Evolutionary conservation across 2,329 filamentous ascomycete genomes (phyloP).

Genomic region (Fusarium papillatum): DNA sequence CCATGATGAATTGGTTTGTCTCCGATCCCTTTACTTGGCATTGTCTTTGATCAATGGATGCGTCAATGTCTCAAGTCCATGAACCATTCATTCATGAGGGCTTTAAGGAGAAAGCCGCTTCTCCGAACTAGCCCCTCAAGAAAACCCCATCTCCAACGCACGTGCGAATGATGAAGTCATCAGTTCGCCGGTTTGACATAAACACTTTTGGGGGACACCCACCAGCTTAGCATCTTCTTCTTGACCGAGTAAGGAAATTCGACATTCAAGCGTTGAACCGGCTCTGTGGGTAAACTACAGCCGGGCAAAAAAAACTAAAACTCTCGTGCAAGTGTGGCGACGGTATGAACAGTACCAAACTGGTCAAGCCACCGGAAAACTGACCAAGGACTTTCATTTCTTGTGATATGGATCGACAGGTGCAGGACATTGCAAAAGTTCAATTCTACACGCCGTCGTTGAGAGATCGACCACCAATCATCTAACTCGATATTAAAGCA

Average conservation of each 20-base stretch:
- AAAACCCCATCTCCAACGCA: conserved; percentile 12
- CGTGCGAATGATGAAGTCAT: conserved; percentile 32
- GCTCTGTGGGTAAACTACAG: conserved; percentile 5
- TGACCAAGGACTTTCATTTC: not conserved
- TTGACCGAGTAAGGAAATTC: not conserved
- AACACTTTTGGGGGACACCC: not conserved
- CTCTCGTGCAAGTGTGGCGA: not conserved
- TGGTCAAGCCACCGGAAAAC: not conserved
- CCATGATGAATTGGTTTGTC: conserved; percentile 16
- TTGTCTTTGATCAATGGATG: not conserved
- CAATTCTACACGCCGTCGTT: not conserved
- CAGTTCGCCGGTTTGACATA: conserved; percentile 6
- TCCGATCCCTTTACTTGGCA: not conserved
- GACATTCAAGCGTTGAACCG: conserved; percentile 10
- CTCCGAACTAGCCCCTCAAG: conserved; percentile 8
- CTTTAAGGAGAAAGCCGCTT: conserved; percentile 14
- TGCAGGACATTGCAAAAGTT: not conserved
- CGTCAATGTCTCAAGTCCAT: conserved; percentile 12
- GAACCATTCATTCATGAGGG: conserved; percentile 7
- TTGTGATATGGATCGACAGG: not conserved
- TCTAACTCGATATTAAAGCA: not conserved
- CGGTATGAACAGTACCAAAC: not conserved
- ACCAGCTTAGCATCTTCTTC: not conserved
- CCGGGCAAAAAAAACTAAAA: not conserved
- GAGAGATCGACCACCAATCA: not conserved